Percentiles rank a stretch among this genome's conserved stretches.
Conservation (phyloP, 2,329 filamentous ascomycete species). For the Sphaerulina vaccinii region DNA sequence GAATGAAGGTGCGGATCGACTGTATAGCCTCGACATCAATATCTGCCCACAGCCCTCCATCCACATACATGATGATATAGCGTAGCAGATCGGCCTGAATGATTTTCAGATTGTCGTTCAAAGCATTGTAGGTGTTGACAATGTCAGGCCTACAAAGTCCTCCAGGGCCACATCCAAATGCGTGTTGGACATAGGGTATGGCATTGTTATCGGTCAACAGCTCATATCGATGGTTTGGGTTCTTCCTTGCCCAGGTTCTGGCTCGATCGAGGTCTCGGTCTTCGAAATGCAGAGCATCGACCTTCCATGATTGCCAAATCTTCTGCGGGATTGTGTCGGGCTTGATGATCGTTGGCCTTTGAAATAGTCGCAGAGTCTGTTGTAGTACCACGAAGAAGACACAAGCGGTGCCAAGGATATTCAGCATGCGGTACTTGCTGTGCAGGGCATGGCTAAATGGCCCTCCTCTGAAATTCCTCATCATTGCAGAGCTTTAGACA, state of each 20-base stretch:
- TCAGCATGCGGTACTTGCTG: too few species aligned
- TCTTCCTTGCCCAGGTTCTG: conserved; percentile 63
- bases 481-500: too few species aligned
- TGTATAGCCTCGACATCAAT: conserved; percentile 58
- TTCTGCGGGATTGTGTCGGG: not conserved
- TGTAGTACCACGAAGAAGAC: not conserved
- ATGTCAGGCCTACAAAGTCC: conserved; percentile 67
- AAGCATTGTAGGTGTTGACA: conserved; percentile 57
- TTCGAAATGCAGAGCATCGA: conserved; percentile 64
- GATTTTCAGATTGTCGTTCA: conserved; percentile 56
- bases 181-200: conserved; percentile 63
- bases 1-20: conserved; percentile 57
- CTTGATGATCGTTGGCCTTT: not conserved
- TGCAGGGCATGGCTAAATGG: too few species aligned
- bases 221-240: conserved; percentile 65
- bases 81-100: conserved; percentile 65
- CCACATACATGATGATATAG: conserved; percentile 65
- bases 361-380: not conserved
- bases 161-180: conserved; percentile 56
- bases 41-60: conserved; percentile 60
- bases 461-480: too few species aligned
- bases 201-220: conserved; percentile 68
- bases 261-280: conserved; percentile 60
- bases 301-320: conserved; percentile 55
- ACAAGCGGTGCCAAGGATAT: too few species aligned